These are phyloP conservation scores for Fusarium cicatricum DNA, from an alignment of 2,329 filamentous ascomycete species.

Conservation along the genomic window DNA sequence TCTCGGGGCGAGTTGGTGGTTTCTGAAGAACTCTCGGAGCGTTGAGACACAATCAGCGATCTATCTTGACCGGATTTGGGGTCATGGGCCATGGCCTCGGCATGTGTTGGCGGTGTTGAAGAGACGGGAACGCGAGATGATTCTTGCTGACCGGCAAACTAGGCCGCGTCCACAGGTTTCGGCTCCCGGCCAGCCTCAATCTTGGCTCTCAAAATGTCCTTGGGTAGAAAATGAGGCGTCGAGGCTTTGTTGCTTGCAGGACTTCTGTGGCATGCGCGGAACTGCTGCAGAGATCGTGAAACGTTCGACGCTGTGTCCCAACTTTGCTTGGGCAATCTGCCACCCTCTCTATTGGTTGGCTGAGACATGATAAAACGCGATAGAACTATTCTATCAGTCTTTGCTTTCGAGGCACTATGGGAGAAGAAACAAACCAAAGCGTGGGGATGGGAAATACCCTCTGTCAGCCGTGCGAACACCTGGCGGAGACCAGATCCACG, in stretches of 20 bases:
- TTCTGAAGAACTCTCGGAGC: neutral
- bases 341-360: neutral
- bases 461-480: no score
- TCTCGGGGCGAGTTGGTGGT: constrained; percentile 16
- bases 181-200: neutral
- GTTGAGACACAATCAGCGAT: neutral
- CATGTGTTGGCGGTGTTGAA: neutral
- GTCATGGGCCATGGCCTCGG: neutral
- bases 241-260: neutral
- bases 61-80: neutral
- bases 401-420: neutral
- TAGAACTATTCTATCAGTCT: neutral
- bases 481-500: no score
- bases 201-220: neutral
- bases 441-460: no score
- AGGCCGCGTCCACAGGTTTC: constrained; percentile 1
- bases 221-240: constrained; percentile 7
- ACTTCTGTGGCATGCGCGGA: neutral
- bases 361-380: neutral
- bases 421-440: no score
- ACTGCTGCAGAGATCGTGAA: neutral
- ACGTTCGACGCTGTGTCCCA: neutral
- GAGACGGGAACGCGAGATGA: neutral
- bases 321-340: neutral
- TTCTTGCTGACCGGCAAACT: constrained; percentile 5